Conservation (phyloP, 2,329 filamentous ascomycete genomes). For the Calonectria pteridis region DNA sequence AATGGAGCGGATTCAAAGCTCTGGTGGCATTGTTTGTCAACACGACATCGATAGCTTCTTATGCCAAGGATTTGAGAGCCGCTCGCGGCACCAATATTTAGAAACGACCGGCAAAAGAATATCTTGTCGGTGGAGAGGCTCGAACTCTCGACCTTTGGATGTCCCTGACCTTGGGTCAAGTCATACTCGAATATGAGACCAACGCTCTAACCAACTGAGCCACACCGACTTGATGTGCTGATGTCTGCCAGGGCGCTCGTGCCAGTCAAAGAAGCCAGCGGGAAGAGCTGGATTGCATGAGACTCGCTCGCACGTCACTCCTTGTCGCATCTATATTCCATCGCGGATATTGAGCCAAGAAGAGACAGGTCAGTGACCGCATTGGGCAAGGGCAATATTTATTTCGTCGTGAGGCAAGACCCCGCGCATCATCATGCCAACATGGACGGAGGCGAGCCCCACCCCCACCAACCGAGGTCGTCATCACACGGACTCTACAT, state of each 20-base stretch:
- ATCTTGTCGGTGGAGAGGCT: constrained; percentile 27
- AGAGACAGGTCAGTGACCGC: too few species aligned
- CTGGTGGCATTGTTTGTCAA: background rate
- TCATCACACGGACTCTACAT: background rate
- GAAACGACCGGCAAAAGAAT: background rate
- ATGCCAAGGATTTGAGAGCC: background rate
- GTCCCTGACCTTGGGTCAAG: constrained; percentile 25
- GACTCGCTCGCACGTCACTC: background rate
- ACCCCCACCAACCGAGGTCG: background rate
- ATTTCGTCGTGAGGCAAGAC: background rate
- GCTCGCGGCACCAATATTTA: background rate
- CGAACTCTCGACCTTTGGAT: constrained; percentile 33
- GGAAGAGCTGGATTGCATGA: background rate
- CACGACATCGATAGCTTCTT: background rate
- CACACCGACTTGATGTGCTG: background rate
- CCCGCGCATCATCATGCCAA: background rate
- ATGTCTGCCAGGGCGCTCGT: background rate
- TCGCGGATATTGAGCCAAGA: background rate
- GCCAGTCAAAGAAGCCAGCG: background rate
- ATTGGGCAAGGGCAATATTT: background rate
- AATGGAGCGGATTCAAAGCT: background rate
- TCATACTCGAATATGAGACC: constrained; percentile 41
- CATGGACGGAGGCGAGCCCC: background rate
- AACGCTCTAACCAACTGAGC: constrained; percentile 50
- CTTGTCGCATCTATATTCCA: background rate